Base-by-base conservation (phyloP, 352 stramenopile genomes). In the Phytophthora ramorum region DNA sequence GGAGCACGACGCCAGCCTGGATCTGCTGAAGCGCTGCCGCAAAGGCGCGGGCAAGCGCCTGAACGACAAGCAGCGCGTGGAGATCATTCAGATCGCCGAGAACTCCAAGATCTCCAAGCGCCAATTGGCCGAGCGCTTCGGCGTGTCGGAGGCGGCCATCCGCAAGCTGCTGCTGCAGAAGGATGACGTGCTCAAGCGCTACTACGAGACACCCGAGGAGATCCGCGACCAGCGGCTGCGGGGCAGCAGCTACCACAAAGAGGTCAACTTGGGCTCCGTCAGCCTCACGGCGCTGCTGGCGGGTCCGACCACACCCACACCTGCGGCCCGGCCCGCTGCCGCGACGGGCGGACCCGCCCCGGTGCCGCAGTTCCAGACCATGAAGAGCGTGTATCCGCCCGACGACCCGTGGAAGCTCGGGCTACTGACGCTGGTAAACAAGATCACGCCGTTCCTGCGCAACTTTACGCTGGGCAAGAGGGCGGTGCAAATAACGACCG, bases 31-130 rank as follows among this genome's bases (percentile, higher is more conserved):
- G 40, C 16, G n/a, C 40, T 24, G 40, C 40, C 40, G 40, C 40
- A 26, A 92, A 52, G 84, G 84, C 16, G 72, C 75, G 35, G 85
- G 83, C 49, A 92, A 91, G 72, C 85, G 85, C 9, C 71, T 93
- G 56, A 92, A 90, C 63, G 85, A 93, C 68, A 87, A 87, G 45
- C 79, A 93, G 79, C 85, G 85, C 63, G 78, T 93, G 34, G 83
- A 93, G 60, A 92, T 93, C 69, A 93, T 93, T 70, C 85, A 93
- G 70, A 80, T 91, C 56, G 76, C 83, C 3, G 85, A 92, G 66
- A 91, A 91, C 63, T 80, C 63, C 69, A 89, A 88, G 69, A 89
- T 84, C 58, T 89, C 83, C 56, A 92, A 93, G 78, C 83, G 85
- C 30, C 83, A 90, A 55, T 59, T 93, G 45, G 85, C 83, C 17